These are phyloP conservation scores for Suillus tomentosus DNA, from an alignment of 768 basidiomycete genomes.

Conservation along the genomic window DNA sequence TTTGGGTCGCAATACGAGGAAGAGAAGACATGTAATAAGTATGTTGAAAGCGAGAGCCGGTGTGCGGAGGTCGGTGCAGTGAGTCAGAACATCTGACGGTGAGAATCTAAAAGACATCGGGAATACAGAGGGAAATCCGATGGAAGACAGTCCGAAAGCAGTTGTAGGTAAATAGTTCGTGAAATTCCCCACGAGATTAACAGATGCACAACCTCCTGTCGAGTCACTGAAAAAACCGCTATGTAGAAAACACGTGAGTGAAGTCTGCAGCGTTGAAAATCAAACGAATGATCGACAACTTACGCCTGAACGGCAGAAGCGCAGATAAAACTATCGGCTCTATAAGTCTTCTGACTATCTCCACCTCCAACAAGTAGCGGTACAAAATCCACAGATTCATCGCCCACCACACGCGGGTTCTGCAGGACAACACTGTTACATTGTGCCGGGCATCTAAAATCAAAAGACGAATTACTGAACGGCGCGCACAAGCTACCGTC, in stretches of 20 bases:
- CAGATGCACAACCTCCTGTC: constrained; percentile 75
- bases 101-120: constrained; percentile 68
- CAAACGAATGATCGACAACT: constrained; percentile 29
- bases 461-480: constrained; percentile 58
- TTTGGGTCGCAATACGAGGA: constrained; percentile 71
- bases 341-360: constrained; percentile 67
- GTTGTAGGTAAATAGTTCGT: constrained; percentile 63
- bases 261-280: constrained; percentile 11
- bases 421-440: constrained; percentile 64
- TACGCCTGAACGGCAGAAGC: constrained; percentile 82
- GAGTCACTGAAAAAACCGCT: constrained; percentile 67
- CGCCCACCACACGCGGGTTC: constrained; percentile 75
- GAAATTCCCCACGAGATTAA: constrained; percentile 72
- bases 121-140: constrained; percentile 75
- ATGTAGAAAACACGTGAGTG: constrained; percentile 12
- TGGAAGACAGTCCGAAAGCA: constrained; percentile 64
- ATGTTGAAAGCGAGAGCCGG: constrained; percentile 75
- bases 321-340: constrained; percentile 85
- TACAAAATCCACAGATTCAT: constrained; percentile 60
- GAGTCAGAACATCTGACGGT: constrained; percentile 47
- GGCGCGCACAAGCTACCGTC: constrained; percentile 67
- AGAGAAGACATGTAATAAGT: constrained; percentile 63
- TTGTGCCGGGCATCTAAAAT: constrained; percentile 82
- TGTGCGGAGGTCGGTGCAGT: constrained; percentile 72
- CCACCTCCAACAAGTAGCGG: constrained; percentile 89